These are phyloP conservation scores for Tuber aestivum DNA, from an alignment of 495 filamentous ascomycete species.

Conservation along the genomic window DNA sequence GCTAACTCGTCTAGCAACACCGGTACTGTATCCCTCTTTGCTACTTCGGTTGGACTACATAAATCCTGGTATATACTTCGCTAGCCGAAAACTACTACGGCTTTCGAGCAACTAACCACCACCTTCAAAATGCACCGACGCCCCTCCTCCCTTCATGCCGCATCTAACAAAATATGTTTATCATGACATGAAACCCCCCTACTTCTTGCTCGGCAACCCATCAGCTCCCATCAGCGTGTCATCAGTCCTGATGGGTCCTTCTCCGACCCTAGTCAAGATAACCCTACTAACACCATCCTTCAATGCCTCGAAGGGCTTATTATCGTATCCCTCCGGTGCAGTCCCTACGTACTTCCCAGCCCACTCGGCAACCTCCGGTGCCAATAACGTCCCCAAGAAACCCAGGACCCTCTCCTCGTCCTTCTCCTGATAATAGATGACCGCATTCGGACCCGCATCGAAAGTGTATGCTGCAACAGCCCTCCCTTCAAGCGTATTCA, in stretches of 20 bases:
- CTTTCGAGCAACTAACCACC: background rate
- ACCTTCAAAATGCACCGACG: background rate
- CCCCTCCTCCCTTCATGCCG: background rate
- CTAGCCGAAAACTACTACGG: background rate
- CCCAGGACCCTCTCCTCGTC: conserved; percentile 65
- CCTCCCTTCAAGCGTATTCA: conserved; percentile 69
- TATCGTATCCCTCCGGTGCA: conserved; percentile 52
- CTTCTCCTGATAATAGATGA: conserved; percentile 85
- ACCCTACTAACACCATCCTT: conserved; percentile 76
- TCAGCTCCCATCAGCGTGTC: conserved; percentile 69
- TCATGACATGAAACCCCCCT: background rate
- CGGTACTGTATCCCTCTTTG: background rate
- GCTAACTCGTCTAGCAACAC: background rate
- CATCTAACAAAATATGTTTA: background rate
- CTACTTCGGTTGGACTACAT: background rate
- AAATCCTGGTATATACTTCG: background rate
- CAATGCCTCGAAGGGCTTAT: conserved; percentile 54
- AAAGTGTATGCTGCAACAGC: conserved; percentile 90
- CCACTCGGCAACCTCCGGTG: conserved; percentile 59
- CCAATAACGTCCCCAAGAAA: conserved; percentile 53
- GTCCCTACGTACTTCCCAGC: conserved; percentile 51
- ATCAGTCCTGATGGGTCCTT: conserved; percentile 73
- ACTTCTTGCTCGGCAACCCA: conserved; percentile 51
- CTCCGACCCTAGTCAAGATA: conserved; percentile 85
- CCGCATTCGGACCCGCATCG: conserved; percentile 93